Evolutionary conservation across 2,329 filamentous ascomycete genomes (phyloP).

Genomic region (Penicillium nordicum): DNA sequence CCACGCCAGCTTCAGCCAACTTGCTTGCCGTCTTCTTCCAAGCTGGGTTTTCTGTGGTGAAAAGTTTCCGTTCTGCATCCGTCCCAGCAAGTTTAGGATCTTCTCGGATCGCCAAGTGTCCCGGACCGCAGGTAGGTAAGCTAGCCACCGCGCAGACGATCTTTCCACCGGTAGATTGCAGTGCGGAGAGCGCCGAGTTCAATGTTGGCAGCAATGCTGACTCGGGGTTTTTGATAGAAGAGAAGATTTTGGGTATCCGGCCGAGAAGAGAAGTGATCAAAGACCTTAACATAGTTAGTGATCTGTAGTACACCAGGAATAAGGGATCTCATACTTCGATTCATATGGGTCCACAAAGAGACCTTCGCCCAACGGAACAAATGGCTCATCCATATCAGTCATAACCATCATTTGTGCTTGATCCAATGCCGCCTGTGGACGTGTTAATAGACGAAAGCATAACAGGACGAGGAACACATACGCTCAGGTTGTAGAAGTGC

Average conservation of each 20-base stretch:
- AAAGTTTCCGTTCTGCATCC: conserved; percentile 87
- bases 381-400: conserved; percentile 95
- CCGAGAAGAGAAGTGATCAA: conserved; percentile 86
- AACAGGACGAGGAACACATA: conserved; percentile 46
- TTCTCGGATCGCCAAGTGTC: conserved; percentile 78
- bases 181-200: conserved; percentile 76
- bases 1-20: conserved; percentile 81
- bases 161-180: conserved; percentile 86
- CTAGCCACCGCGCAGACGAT: conserved; percentile 81
- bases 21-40: conserved; percentile 85
- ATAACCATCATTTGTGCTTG: conserved; percentile 98
- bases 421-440: conserved; percentile 63
- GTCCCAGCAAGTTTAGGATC: conserved; percentile 81
- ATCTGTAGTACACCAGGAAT: background rate
- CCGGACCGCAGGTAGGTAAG: conserved; percentile 89
- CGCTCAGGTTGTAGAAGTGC: conserved; percentile 94
- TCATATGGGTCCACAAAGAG: conserved; percentile 93
- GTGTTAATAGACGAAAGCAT: conserved; percentile 22
- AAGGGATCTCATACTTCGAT: conserved; percentile 59
- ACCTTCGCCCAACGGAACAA: conserved; percentile 85
- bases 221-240: conserved; percentile 83
- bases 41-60: conserved; percentile 81
- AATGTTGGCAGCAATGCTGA: conserved; percentile 81
- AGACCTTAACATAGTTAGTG: conserved; percentile 46
- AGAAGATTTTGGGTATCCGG: conserved; percentile 80